These are phyloP conservation scores for Fusarium lateritium DNA, from an alignment of 2,329 filamentous ascomycete species.

Conservation along the genomic window DNA sequence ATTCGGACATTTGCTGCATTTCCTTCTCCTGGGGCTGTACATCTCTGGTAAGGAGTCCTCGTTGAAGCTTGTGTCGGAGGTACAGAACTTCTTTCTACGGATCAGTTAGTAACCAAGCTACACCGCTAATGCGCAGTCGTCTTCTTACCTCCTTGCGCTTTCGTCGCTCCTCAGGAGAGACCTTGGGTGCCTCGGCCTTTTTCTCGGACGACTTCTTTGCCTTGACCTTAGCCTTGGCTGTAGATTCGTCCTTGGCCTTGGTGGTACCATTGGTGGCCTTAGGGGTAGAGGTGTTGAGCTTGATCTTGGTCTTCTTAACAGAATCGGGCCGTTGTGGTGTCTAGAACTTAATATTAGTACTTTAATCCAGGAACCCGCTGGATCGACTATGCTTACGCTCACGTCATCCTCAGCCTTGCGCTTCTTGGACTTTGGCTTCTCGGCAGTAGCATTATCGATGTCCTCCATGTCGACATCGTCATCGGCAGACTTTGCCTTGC, in stretches of 20 bases:
- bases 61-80: slow-evolving; percentile 93
- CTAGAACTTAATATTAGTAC: slow-evolving; percentile 54
- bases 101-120: slow-evolving; percentile 52
- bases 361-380: neutral
- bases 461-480: slow-evolving; percentile 75
- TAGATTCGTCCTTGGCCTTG: slow-evolving; percentile 70
- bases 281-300: slow-evolving; percentile 67
- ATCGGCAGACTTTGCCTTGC: slow-evolving; percentile 66
- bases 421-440: slow-evolving; percentile 80
- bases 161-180: slow-evolving; percentile 71
- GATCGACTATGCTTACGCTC: slow-evolving; percentile 57
- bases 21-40: slow-evolving; percentile 88
- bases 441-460: slow-evolving; percentile 64
- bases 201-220: slow-evolving; percentile 73
- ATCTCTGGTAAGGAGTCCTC: slow-evolving; percentile 89
- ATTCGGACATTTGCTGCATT: slow-evolving; percentile 84
- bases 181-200: slow-evolving; percentile 66
- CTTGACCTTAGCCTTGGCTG: slow-evolving; percentile 67
- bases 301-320: slow-evolving; percentile 78
- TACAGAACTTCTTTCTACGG: slow-evolving; percentile 85
- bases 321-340: slow-evolving; percentile 72
- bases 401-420: slow-evolving; percentile 89
- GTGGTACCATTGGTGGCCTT: slow-evolving; percentile 38
- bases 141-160: slow-evolving; percentile 70
- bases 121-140: neutral